Conservation (phyloP, 495 filamentous ascomycete genomes). For the Lophium mytilinum region DNA sequence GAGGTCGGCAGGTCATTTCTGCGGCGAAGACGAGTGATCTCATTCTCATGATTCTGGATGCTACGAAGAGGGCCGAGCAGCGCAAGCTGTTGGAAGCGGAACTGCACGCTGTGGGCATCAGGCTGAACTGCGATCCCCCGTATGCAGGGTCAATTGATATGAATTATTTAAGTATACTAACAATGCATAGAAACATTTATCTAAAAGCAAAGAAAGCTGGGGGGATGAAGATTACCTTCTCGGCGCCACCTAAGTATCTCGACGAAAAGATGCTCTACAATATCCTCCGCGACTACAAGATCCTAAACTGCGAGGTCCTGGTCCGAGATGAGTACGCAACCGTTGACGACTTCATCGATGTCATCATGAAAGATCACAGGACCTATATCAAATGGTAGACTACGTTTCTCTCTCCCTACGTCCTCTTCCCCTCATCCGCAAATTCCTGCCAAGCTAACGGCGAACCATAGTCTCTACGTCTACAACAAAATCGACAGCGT, state of each 20-base stretch:
- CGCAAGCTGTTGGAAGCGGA: conserved; percentile 83
- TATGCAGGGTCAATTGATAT: not conserved
- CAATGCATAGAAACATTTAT: conserved; percentile 76
- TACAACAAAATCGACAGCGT: conserved; percentile 99
- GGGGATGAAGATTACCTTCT: conserved; percentile 97
- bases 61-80: conserved; percentile 94
- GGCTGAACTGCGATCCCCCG: conserved; percentile 75
- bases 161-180: not conserved
- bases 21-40: conserved; percentile 98
- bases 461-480: conserved; percentile 70
- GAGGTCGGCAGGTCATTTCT: conserved; percentile 94
- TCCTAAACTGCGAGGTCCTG: conserved; percentile 93
- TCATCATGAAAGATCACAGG: conserved; percentile 97
- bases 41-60: conserved; percentile 94
- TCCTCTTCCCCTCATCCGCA: not conserved
- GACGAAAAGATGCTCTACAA: conserved; percentile 98
- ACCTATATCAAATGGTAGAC: conserved; percentile 83
- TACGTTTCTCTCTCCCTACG: not conserved
- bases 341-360: conserved; percentile 97
- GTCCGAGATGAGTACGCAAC: conserved; percentile 91
- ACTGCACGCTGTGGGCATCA: conserved; percentile 91
- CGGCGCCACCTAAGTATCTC: conserved; percentile 74
- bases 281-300: conserved; percentile 96
- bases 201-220: conserved; percentile 96
- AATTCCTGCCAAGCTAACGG: too few relatives aligned